Base-by-base conservation (phyloP, 1,284 basidiomycete species). In the Rhodotorula sp. region DNA sequence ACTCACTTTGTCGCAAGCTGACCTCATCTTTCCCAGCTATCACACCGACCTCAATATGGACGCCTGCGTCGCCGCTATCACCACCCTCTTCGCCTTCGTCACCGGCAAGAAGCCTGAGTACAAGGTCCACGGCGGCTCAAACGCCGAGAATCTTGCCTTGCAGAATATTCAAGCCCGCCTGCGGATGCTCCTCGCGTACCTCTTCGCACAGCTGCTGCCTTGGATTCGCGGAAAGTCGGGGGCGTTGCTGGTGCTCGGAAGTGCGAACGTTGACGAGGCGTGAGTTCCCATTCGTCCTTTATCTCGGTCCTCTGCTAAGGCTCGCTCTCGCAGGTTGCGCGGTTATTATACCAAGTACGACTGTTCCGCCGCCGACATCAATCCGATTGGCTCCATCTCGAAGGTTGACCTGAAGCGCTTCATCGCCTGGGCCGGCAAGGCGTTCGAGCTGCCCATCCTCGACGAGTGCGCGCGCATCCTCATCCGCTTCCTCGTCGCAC, bases 331-430 rank as follows among this genome's bases (percentile, higher is more conserved):
- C 67, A 93, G 92, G 81, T 84, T 99, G 68, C 87, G 96, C 68
- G 96, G 96, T 5, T 99, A 99, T 80, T 83, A 97, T 71, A 99
- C 96, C 1, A 99, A 99, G 82, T 99, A 99, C 79, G 96, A 99
- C 81, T 85, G 84, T 77, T 84, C 83, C 31, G 81, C 81, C 52
- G 85, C 96, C 63, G 95, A 99, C 79, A 87, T 99, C 78, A 99
- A 99, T 80, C 96, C 95, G 6, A 99, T 99, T 76, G 96, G 96
- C 13, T 92, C 90, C 1, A 97, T 99, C 80, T 94, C 91, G 80
- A 99, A 99, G 82, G 94, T 92, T 0, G 96, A 99, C 81, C 82
- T 99, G 71, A 99, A 97, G 83, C 88, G 88, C 72, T 99, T 98
- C 80, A 97, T 99, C 75, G 87, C 87, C 0, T 95, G 90, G 75